Conservation (phyloP, 1,284 basidiomycete species). For the Gymnopus androsaceus region DNA sequence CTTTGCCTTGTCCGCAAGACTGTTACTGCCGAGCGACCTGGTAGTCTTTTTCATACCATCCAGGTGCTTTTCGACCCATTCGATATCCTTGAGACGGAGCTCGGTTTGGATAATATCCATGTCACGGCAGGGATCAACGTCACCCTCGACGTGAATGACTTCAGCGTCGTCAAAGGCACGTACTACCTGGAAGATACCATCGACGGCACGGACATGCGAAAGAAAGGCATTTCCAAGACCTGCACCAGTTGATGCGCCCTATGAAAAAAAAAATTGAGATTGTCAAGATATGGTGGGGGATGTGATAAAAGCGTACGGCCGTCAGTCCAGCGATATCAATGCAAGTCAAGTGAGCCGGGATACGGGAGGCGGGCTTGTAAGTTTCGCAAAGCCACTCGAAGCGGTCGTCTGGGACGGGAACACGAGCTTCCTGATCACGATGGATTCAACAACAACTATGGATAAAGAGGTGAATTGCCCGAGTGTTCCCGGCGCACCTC, state of each 20-base stretch:
- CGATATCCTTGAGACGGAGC: conserved; percentile 94
- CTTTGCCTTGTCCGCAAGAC: conserved; percentile 92
- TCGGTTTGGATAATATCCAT: conserved; percentile 98
- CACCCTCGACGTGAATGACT: conserved; percentile 98
- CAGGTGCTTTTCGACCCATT: conserved; percentile 95
- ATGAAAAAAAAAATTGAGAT: conserved; percentile 17
- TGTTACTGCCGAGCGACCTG: conserved; percentile 73
- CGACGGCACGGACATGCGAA: conserved; percentile 96
- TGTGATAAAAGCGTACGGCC: conserved; percentile 54
- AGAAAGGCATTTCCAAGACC: conserved; percentile 98
- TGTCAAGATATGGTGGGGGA: not conserved
- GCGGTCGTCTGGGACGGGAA: conserved; percentile 94
- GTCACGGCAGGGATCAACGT: conserved; percentile 94
- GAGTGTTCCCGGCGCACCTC: conserved; percentile 44
- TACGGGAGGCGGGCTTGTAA: conserved; percentile 88
- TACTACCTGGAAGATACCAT: conserved; percentile 99
- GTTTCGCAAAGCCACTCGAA: conserved; percentile 92
- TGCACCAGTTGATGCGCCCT: conserved; percentile 97
- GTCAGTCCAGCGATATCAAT: conserved; percentile 99
- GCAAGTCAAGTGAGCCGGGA: conserved; percentile 96
- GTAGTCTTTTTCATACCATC: conserved; percentile 78
- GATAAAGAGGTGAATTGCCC: not conserved
- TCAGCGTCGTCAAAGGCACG: conserved; percentile 99
- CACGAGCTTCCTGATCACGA: conserved; percentile 73
- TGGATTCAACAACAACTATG: conserved; percentile 5